Percentiles rank a stretch among this genome's conserved stretches.
Conservation (phyloP, 164 flowering plant species). For the Warburgia ugandensis region DNA sequence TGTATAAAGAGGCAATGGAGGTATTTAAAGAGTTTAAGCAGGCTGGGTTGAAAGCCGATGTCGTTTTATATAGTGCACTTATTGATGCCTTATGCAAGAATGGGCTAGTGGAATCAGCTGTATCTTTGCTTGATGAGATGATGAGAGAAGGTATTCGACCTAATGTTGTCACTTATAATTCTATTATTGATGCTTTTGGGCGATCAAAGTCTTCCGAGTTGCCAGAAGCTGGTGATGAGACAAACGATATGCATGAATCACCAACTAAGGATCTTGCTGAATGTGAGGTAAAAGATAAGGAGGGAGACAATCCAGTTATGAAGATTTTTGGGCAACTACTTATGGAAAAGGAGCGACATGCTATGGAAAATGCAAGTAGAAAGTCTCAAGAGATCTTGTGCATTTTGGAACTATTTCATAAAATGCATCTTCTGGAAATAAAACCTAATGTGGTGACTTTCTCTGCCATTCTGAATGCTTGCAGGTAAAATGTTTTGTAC, state of each 20-base stretch:
- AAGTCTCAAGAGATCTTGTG: slow-evolving; percentile 51
- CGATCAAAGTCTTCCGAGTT: slow-evolving; percentile 31
- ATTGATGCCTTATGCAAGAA: slow-evolving; percentile 91
- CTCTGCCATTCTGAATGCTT: slow-evolving; percentile 94
- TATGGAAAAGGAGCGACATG: slow-evolving; percentile 31
- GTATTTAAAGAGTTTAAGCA: slow-evolving; percentile 66
- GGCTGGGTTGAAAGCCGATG: slow-evolving; percentile 88
- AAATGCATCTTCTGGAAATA: slow-evolving; percentile 86
- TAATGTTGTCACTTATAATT: slow-evolving; percentile 92
- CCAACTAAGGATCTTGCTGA: slow-evolving; percentile 17
- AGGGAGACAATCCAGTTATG: slow-evolving; percentile 40
- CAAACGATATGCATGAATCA: slow-evolving; percentile 16
- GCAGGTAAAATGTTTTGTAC: slow-evolving; percentile 55
- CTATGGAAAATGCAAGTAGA: slow-evolving; percentile 28
- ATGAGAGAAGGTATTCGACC: slow-evolving; percentile 81
- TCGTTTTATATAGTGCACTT: slow-evolving; percentile 87
- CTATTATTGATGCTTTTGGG: slow-evolving; percentile 95
- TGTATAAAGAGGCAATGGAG: slow-evolving; percentile 79
- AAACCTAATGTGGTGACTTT: slow-evolving; percentile 98
- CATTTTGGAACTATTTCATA: slow-evolving; percentile 66
- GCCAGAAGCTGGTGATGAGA: slow-evolving; percentile 12
- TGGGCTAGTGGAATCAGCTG: slow-evolving; percentile 78
- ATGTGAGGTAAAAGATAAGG: slow-evolving; percentile 8
- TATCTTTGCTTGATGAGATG: slow-evolving; percentile 82
- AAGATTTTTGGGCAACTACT: slow-evolving; percentile 59